These are phyloP conservation scores for Serendipita vermifera DNA, from an alignment of 768 basidiomycete species.

Conservation along the genomic window DNA sequence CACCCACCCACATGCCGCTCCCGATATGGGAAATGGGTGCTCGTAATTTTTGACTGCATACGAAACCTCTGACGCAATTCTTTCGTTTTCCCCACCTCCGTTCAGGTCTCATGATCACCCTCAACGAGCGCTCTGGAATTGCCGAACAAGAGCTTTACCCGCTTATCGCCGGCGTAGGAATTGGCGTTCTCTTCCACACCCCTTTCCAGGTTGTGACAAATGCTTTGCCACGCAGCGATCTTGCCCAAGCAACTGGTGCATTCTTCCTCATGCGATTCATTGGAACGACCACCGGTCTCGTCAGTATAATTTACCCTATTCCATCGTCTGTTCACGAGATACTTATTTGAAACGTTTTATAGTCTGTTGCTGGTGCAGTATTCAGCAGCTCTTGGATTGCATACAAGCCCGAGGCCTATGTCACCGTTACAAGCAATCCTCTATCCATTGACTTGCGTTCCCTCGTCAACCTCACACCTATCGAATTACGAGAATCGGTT, in stretches of 20 bases:
- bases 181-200: constrained; percentile 77
- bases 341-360: neutral
- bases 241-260: constrained; percentile 70
- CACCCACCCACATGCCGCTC: neutral
- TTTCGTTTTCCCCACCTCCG: constrained; percentile 11
- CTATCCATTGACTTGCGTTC: constrained; percentile 41
- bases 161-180: constrained; percentile 57
- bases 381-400: constrained; percentile 43
- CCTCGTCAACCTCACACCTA: constrained; percentile 33
- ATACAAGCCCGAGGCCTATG: constrained; percentile 37
- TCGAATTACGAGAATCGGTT: constrained; percentile 33
- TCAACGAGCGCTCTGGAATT: constrained; percentile 40
- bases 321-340: neutral
- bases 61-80: constrained; percentile 15
- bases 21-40: no score
- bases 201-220: constrained; percentile 70
- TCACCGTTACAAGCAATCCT: constrained; percentile 28
- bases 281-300: constrained; percentile 70
- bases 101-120: constrained; percentile 52
- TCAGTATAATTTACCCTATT: constrained; percentile 25
- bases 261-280: constrained; percentile 83
- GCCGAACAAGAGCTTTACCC: constrained; percentile 43
- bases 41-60: no score
- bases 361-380: constrained; percentile 68
- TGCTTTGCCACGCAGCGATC: constrained; percentile 48